These are phyloP conservation scores for Fibroporia radiculosa DNA, from an alignment of 768 basidiomycete genomes.

Conservation along the genomic window DNA sequence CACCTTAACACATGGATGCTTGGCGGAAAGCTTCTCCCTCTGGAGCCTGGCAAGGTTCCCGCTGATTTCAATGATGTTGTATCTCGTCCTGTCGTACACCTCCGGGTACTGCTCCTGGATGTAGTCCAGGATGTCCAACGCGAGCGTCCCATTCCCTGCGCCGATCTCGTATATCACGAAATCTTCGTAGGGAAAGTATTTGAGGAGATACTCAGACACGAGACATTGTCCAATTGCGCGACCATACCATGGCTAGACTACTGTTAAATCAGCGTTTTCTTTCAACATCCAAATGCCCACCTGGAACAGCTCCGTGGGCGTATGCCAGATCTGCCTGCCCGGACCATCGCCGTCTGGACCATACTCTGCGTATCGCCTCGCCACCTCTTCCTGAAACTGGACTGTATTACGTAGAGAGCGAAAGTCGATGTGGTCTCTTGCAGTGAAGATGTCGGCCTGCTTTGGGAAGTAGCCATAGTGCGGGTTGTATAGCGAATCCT, in stretches of 20 bases:
- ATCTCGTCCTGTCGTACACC: slow-evolving; percentile 87
- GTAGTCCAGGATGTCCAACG: slow-evolving; percentile 79
- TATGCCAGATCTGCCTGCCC: slow-evolving; percentile 95
- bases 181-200: slow-evolving; percentile 95
- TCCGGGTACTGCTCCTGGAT: slow-evolving; percentile 75
- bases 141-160: slow-evolving; percentile 95
- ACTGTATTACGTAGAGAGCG: slow-evolving; percentile 50
- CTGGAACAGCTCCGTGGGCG: slow-evolving; percentile 96
- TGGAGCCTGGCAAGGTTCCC: slow-evolving; percentile 69
- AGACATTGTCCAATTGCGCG: slow-evolving; percentile 85
- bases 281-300: slow-evolving; percentile 32
- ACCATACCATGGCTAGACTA: slow-evolving; percentile 83
- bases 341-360: slow-evolving; percentile 59
- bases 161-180: slow-evolving; percentile 96
- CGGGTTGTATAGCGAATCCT: slow-evolving; percentile 95
- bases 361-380: slow-evolving; percentile 64
- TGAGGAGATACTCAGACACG: slow-evolving; percentile 85
- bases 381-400: slow-evolving; percentile 81
- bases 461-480: slow-evolving; percentile 96
- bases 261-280: neutral
- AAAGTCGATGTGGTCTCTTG: slow-evolving; percentile 65
- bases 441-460: slow-evolving; percentile 84
- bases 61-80: slow-evolving; percentile 94
- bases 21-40: slow-evolving; percentile 48
- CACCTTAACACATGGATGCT: slow-evolving; percentile 63